Evolutionary conservation across 257 asterid species (phyloP).

Genomic region (Plantago major): DNA sequence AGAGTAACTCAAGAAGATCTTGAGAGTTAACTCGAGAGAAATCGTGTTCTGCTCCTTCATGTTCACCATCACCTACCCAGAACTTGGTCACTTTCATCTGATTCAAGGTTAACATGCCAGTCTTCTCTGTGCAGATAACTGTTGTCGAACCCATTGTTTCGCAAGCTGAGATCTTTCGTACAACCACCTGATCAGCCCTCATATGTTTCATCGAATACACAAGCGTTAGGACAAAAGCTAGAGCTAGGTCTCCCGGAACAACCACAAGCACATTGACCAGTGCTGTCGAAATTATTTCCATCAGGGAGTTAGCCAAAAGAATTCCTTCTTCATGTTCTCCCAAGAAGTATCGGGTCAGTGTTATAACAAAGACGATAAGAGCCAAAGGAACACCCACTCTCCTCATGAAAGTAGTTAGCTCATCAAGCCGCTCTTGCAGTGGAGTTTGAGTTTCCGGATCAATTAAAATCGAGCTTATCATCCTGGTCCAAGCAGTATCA

Average conservation of each 20-base stretch:
- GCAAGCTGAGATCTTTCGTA: constrained; percentile 13
- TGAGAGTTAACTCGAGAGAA: not conserved
- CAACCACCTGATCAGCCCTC: constrained; percentile 23
- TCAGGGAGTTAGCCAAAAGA: not conserved
- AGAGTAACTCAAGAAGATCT: not conserved
- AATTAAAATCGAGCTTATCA: constrained; percentile 25
- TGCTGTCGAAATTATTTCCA: not conserved
- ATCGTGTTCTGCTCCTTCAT: not conserved
- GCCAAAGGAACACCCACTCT: constrained; percentile 26
- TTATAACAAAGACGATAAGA: constrained; percentile 14
- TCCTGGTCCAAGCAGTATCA: constrained; percentile 30
- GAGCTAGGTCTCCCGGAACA: not conserved
- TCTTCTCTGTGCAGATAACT: constrained; percentile 20
- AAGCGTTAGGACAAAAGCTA: constrained; percentile 24
- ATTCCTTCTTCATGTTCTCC: constrained; percentile 26
- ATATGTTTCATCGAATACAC: constrained; percentile 26
- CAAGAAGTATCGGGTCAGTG: constrained; percentile 21
- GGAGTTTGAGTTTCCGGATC: constrained; percentile 26
- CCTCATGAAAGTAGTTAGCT: constrained; percentile 22
- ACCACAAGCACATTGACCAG: not conserved
- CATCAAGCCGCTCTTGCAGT: constrained; percentile 19
- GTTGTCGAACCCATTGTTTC: constrained; percentile 17
- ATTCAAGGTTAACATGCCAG: constrained; percentile 15
- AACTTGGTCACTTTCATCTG: constrained; percentile 26
- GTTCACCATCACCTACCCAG: constrained; percentile 30